Evolutionary conservation across 768 basidiomycete genomes (phyloP).

Genomic region (Agrocybe praecox): DNA sequence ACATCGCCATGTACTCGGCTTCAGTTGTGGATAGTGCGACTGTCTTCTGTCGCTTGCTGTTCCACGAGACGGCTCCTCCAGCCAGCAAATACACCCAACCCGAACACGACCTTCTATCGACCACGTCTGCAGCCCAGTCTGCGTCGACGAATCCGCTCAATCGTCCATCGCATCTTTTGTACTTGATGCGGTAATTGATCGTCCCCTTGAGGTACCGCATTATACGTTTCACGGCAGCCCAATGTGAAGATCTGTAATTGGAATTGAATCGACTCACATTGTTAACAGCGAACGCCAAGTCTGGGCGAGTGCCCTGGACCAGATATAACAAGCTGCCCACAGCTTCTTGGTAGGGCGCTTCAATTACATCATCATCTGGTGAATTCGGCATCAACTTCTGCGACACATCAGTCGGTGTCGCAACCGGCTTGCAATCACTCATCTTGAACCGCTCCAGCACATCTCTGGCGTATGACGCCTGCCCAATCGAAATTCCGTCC

Average conservation of each 20-base stretch:
- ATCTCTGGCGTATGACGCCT: too few species aligned
- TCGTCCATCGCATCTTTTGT: background rate
- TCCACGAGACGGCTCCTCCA: constrained; percentile 31
- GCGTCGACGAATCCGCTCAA: constrained; percentile 6
- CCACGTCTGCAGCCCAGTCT: constrained; percentile 8
- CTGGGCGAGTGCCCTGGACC: background rate
- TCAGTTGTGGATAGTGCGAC: constrained; percentile 22
- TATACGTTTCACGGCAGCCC: constrained; percentile 9
- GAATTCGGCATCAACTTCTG: too few species aligned
- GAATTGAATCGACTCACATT: background rate
- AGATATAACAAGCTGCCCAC: constrained; percentile 27
- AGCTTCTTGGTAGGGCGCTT: constrained; percentile 20
- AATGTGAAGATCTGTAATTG: constrained; percentile 2
- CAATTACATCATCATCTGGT: too few species aligned
- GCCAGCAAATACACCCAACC: constrained; percentile 22
- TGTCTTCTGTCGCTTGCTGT: constrained; percentile 28
- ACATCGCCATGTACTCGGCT: constrained; percentile 16
- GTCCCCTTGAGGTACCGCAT: constrained; percentile 11
- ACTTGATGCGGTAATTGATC: constrained; percentile 8
- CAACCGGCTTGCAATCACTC: too few species aligned
- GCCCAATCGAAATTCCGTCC: too few species aligned
- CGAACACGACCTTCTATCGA: constrained; percentile 2
- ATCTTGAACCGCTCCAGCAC: too few species aligned
- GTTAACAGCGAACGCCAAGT: constrained; percentile 1
- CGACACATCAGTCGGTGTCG: too few species aligned